Evolutionary conservation across 306 rosid genomes (phyloP), one percentile per base, ranked within the genome.

Genomic region (Inga oerstediana): DNA sequence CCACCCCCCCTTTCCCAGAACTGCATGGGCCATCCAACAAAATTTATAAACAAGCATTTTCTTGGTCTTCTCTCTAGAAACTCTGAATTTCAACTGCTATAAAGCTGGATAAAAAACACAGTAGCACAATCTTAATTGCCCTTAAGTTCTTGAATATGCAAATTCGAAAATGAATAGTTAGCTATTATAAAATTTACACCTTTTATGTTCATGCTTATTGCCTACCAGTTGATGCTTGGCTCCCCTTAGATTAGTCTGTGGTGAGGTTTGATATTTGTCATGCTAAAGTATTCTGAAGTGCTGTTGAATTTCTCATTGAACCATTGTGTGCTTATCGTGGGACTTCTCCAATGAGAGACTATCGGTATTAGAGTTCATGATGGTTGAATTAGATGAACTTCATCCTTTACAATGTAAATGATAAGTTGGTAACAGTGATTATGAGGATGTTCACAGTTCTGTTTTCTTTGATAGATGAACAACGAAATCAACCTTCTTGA

Each of bases 401-500:
- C 35, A 27, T 70, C 77, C 65, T 27, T 61, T 44, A 39, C 51
- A 44, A 44, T 56, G n/a, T 62, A 66, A 75, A 61, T 79, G 59
- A 41, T 62, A 62, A 75, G 20, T 59, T 75, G 19, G 8, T 65
- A 32, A 68, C 10, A 69, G 11, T 48, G 32, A 39, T n/a, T 58
- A 51, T 54, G 24, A 41, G 79, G 76, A 46, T 78, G 62, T 76
- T 86, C 58, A 80, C 48, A 32, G 67, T 44, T 19, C 56, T 78
- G 67, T 64, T 85, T 72, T 72, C 45, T 84, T 76, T 35, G 54
- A 49, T 79, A 96, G 98, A 79, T 35, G 64, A 85, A 82, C 82
- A 84, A 76, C 80, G 87, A 70, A 77, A 82, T 68, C 65, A 89
- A 83, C 27, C 59, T 44, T 43, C 46, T 49, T 72, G 91, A 89